Evolutionary conservation across 345 rosid species (phyloP).

Genomic region (Euphorbia lathyris): DNA sequence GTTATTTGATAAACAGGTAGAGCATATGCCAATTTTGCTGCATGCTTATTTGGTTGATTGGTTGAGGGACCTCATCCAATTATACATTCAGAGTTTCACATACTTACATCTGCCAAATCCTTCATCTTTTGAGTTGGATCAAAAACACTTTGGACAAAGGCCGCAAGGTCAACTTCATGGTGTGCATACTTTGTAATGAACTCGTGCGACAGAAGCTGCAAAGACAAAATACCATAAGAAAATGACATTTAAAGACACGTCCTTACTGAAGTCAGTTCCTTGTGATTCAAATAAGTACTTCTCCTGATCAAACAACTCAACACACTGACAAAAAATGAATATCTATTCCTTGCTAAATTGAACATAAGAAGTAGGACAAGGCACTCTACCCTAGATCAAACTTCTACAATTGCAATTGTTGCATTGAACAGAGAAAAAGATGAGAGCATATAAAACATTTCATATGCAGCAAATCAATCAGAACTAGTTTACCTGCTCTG

Average conservation of each 20-base stretch:
- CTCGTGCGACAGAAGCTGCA: conserved; percentile 87
- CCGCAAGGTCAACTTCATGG: conserved; percentile 58
- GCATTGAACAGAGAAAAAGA: not conserved
- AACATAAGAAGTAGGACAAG: not conserved
- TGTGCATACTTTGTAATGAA: conserved; percentile 69
- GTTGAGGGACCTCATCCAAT: not conserved
- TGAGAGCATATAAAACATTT: not conserved
- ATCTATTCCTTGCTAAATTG: not conserved
- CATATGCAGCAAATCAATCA: too few species aligned
- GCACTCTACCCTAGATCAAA: not conserved
- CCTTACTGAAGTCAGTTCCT: not conserved
- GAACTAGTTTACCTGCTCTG: conserved; percentile 80
- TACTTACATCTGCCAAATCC: conserved; percentile 93
- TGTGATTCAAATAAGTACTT: not conserved
- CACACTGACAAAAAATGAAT: not conserved
- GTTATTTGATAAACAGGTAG: not conserved
- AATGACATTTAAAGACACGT: conserved; percentile 9
- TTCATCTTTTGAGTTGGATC: conserved; percentile 84
- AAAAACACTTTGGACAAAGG: conserved; percentile 73
- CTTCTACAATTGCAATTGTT: not conserved
- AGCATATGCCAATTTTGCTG: not conserved
- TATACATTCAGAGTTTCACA: not conserved
- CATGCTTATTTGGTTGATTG: not conserved
- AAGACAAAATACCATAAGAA: conserved; percentile 21
- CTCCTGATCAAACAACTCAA: not conserved